phyloP scores from a whole-genome alignment of 148 eudicot genomes.

The Persicaria tinctoria region DNA sequence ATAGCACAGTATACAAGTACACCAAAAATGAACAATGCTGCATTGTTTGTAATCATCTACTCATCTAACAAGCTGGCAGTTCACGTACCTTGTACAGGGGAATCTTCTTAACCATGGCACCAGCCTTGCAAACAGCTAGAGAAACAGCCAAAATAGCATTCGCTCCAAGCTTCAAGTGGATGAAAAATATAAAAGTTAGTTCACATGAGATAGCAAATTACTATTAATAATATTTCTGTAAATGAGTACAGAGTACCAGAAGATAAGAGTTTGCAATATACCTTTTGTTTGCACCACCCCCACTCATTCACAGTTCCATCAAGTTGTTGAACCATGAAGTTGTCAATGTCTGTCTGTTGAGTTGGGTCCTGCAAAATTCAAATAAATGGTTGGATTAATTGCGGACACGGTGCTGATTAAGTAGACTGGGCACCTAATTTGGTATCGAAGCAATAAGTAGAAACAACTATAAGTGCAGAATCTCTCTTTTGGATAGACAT shows the following conservation, averaged over 20 bases:
- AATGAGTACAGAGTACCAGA: not conserved
- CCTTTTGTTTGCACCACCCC: constrained; percentile 99
- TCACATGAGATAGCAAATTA: not conserved
- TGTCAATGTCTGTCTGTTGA: constrained; percentile 66
- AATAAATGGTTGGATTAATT: not conserved
- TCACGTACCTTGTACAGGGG: constrained; percentile 71
- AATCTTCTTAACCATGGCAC: constrained; percentile 61
- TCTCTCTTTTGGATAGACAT: not conserved
- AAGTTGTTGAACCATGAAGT: constrained; percentile 92
- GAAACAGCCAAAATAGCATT: constrained; percentile 96
- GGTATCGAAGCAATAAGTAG: not conserved
- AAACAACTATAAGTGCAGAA: not conserved
- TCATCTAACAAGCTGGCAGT: not conserved
- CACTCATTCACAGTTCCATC: constrained; percentile 95
- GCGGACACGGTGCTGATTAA: not conserved
- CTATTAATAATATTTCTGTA: not conserved
- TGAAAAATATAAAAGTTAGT: not conserved
- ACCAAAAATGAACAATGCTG: not conserved
- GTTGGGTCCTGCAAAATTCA: constrained; percentile 62
- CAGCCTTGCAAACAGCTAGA: constrained; percentile 94
- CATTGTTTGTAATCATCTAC: not conserved
- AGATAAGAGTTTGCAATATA: constrained; percentile 19
- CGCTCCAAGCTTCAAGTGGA: constrained; percentile 66
- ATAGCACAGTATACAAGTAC: not conserved
- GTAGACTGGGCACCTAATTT: not conserved